Evolutionary conservation across 192 early-diverging fungal species (phyloP), one percentile per base, ranked within the genome.

Genomic region (Ambispora gerdemannii): DNA sequence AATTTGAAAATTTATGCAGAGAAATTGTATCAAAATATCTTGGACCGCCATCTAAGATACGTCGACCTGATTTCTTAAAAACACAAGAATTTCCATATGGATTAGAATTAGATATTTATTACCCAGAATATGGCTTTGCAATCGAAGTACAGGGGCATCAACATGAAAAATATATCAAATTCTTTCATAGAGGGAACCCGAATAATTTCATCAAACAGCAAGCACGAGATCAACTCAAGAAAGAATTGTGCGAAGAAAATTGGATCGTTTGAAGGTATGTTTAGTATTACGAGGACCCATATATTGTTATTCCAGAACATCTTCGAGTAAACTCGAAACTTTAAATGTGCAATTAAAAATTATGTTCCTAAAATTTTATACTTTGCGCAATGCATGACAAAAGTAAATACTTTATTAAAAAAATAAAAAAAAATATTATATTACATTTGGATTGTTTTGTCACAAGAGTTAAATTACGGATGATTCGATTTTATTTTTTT

Each of bases 261-360:
- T 56, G 53, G 53, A 56, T 56, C 20, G 53, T 56, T 56, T 56
- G 6, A 56, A 56, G 53, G 27, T 56, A 56, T 56, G 53, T 56
- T 56, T 56, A 20, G 53, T 56, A 56, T 24, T 56, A 56, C 20
- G 53, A 56, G 20, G 53, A 56, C 53, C 53, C 53, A 27, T 20
- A 56, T 56, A 56, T 56, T 13, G 53, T 56, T 56, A 56, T 56
- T 56, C 53, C 53, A 27, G 20, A 56, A 27, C 53, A 56, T 63
- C 30, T 63, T 63, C 60, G 60, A 35, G 60, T 63, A n/a, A 36
- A 63, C 1, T 63, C 25, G 38, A 63, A 63, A 63, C 61, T 63
- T 63, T 31, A 31, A 58, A 33, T 58, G n/a, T n/a, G n/a, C n/a
- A n/a, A n/a, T n/a, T n/a, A n/a, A n/a, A n/a, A n/a, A n/a, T n/a